A percentile compares a stretch with the other conserved stretches of the same genome.
These are phyloP conservation scores for Penicillium sp. DNA, from an alignment of 2,329 filamentous ascomycete genomes.

Conservation along the genomic window DNA sequence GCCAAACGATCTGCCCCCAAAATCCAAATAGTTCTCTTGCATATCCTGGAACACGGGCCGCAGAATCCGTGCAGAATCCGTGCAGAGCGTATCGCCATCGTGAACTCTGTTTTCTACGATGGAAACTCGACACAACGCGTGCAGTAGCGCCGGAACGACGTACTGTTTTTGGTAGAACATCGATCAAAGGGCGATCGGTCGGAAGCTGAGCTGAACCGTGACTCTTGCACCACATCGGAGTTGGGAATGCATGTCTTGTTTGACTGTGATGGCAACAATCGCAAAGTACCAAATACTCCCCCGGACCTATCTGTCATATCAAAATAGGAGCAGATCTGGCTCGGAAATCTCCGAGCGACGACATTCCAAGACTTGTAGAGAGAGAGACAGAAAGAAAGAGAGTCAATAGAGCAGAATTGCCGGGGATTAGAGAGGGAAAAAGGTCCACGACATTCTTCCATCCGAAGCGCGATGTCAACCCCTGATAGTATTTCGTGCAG, in stretches of 20 bases:
- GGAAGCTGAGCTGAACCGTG: background rate
- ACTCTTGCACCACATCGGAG: background rate
- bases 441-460: background rate
- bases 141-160: background rate
- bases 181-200: background rate
- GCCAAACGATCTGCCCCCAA: conserved; percentile 10
- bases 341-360: background rate
- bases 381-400: background rate
- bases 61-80: conserved; percentile 7
- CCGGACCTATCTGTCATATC: background rate
- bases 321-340: background rate
- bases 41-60: conserved; percentile 18
- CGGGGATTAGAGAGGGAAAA: background rate
- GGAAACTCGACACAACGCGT: background rate
- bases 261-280: background rate
- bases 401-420: background rate
- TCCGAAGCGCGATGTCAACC: background rate
- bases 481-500: conserved; percentile 18
- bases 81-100: conserved; percentile 13
- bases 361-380: background rate
- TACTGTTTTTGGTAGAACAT: background rate
- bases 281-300: background rate
- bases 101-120: conserved; percentile 1
- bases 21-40: conserved; percentile 4
- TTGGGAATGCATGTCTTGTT: background rate